phyloP scores from a whole-genome alignment of 495 filamentous ascomycete species.

The Aspergillus steynii region DNA sequence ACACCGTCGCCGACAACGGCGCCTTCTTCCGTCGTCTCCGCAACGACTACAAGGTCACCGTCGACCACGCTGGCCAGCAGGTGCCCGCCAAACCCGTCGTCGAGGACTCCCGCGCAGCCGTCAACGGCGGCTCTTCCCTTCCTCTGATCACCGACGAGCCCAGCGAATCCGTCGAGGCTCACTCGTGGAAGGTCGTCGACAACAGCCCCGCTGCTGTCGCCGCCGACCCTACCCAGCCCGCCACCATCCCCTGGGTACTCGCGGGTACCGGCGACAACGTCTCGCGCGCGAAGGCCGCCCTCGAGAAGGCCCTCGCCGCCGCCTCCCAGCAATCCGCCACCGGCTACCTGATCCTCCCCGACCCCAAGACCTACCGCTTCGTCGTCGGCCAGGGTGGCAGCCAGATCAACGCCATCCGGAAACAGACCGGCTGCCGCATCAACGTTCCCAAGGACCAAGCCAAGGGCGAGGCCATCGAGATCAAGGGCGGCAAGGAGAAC shows the following conservation, averaged over 20 bases:
- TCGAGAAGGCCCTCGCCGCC: constrained; percentile 68
- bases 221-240: constrained; percentile 52
- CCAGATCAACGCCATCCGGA: constrained; percentile 89
- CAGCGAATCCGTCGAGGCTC: constrained; percentile 55
- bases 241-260: constrained; percentile 89
- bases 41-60: constrained; percentile 79
- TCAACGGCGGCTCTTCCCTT: constrained; percentile 56
- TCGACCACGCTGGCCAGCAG: constrained; percentile 82
- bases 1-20: constrained; percentile 83
- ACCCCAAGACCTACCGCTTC: constrained; percentile 84
- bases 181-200: constrained; percentile 81
- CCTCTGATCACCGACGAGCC: constrained; percentile 90
- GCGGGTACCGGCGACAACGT: constrained; percentile 74
- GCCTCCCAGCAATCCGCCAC: constrained; percentile 70
- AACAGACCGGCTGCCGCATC: constrained; percentile 88
- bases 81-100: constrained; percentile 64
- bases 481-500: constrained; percentile 74
- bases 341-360: constrained; percentile 86
- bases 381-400: constrained; percentile 87
- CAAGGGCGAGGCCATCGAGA: constrained; percentile 81
- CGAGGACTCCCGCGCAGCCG: constrained; percentile 36
- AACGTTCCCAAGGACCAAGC: constrained; percentile 82
- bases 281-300: constrained; percentile 69
- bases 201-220: constrained; percentile 32
- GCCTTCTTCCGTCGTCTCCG: constrained; percentile 86